A percentile compares a stretch with the other conserved stretches of the same genome.
Evolutionary conservation across 306 rosid genomes (phyloP).

Genomic region (Clitoria ternatea): DNA sequence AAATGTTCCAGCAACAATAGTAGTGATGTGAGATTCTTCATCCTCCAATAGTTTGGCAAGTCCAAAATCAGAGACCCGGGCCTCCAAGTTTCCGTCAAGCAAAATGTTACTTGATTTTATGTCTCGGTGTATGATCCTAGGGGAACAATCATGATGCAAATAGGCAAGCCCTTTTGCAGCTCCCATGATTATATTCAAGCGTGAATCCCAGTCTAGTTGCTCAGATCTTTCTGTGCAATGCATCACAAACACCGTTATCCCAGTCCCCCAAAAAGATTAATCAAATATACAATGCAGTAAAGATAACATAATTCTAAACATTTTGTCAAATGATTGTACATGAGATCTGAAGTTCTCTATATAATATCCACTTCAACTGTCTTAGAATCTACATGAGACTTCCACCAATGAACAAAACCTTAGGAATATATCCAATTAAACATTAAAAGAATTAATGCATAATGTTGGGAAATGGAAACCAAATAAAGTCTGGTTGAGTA

Average conservation of each 20-base stretch:
- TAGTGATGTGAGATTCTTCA: constrained; percentile 93
- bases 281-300: neutral
- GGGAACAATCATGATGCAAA: constrained; percentile 98
- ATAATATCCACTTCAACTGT: neutral
- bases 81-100: constrained; percentile 90
- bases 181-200: constrained; percentile 92
- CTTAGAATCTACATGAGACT: neutral
- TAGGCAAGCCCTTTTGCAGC: constrained; percentile 98
- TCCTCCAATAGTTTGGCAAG: constrained; percentile 95
- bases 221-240: constrained; percentile 71
- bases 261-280: constrained; percentile 19
- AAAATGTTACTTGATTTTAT: constrained; percentile 96
- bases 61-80: constrained; percentile 98
- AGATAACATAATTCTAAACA: neutral
- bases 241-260: constrained; percentile 29
- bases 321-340: neutral
- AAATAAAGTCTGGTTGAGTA: neutral
- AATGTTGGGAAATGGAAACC: neutral
- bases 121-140: constrained; percentile 95
- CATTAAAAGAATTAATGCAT: neutral
- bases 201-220: constrained; percentile 95
- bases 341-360: neutral
- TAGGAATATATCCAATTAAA: neutral
- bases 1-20: constrained; percentile 98
- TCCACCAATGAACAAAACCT: neutral